Base-by-base conservation (phyloP, 2,329 filamentous ascomycete genomes). In the Plenodomus biglobosus region DNA sequence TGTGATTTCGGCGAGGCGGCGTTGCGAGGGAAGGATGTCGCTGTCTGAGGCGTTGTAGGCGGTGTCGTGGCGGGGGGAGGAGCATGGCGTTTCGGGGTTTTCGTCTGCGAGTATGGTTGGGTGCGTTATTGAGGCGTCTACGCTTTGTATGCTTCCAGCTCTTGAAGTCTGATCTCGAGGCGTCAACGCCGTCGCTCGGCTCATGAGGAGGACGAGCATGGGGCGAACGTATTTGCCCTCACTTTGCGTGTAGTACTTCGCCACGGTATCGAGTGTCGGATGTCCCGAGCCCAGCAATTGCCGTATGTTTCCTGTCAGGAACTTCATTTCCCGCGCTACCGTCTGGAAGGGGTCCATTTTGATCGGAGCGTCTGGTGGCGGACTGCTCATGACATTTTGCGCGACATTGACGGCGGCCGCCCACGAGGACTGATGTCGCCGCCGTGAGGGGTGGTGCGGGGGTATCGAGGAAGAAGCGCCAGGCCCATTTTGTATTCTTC, bases 191-290 rank as follows among this genome's bases (percentile, higher is more conserved):
- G 92, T 96, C 4, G 94, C 94, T 69, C 92, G 84, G 53, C 92
- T 92, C 92, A 99, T 97, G 64, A 99, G 85, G 53, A 99, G 83
- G 22, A 99, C 92, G 52, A 99, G 87, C 72, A 96, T 83, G 22
- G 94, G 94, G 59, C 94, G 86, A 61, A 99, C 86, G 74, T 97
- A 94, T 77, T 99, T 99, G 55, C 94, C 94, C 78, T 97, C 91
- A 50, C 89, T 89, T 65, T 92, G 88, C 18, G 94, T 96, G 73
- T 99, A 99, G 79, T 99, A 99, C 75, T 99, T 99, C 43, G 94
- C 91, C 21, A 92, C 92, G 36, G 90, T 92, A 69, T 97, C 94
- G 51, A 99, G 82, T 38, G 92, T 91, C 0, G 94, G 94, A 69
- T 99, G 92, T 5, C 92, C 92, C 0, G 92, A 96, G 5, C 92